Evolutionary conservation across 2,329 filamentous ascomycete genomes (phyloP), one percentile per base, ranked within the genome.

Genomic region (Dactylellina haptotyla): DNA sequence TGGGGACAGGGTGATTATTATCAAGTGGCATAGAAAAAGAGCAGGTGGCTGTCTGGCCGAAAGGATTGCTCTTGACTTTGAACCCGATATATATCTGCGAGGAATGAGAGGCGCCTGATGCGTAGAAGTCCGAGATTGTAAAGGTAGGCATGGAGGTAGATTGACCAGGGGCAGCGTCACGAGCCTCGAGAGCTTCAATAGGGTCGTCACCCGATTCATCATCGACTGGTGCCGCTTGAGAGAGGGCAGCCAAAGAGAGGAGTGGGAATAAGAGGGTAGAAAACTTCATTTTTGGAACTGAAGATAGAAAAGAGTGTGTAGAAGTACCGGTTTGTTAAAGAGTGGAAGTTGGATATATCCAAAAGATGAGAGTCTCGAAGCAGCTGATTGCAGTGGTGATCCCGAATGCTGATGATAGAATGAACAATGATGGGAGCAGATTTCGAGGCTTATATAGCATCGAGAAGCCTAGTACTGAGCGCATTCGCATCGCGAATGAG

Each of bases 241-340:
- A 26, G 26, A 39, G 34, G 10, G 48, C 37, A 32, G 48, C 48
- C 30, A 64, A 12, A 25, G 34, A 43, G 18, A 64, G 26, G 32
- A 50, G 18, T 56, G 48, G 39, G 32, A 64, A 30, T 10, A 64
- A n/a, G 61, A 56, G 3, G 8, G 61, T 53, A 26, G 25, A 43
- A 39, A 64, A 39, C 25, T 54, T 32, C 61, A 64, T 64, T 37
- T 64, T 64, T 46, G 41, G n/a, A n/a, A n/a, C n/a, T n/a, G n/a
- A n/a, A n/a, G n/a, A n/a, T n/a, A n/a, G n/a, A n/a, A n/a, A n/a
- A n/a, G n/a, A n/a, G n/a, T n/a, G n/a, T n/a, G n/a, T n/a, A n/a
- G n/a, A n/a, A n/a, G n/a, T n/a, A n/a, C n/a, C n/a, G n/a, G n/a
- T n/a, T n/a, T n/a, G n/a, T n/a, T n/a, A n/a, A n/a, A n/a, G n/a